These are phyloP conservation scores for Hygrocybe coccinea DNA, from an alignment of 768 basidiomycete genomes.

Conservation along the genomic window DNA sequence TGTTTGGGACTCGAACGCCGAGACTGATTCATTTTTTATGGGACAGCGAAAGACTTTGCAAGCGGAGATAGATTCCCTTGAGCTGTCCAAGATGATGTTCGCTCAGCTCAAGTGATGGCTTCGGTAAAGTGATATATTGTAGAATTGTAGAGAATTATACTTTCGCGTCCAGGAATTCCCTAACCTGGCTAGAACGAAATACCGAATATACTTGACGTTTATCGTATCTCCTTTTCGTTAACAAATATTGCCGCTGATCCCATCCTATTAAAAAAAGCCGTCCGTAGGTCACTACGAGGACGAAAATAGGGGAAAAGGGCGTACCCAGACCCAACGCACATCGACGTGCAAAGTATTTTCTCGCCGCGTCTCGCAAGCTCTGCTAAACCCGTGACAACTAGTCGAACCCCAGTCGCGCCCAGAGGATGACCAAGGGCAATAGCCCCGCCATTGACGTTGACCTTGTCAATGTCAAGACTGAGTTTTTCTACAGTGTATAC, in stretches of 20 bases:
- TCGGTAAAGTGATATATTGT: no score
- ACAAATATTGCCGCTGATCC: conserved; percentile 79
- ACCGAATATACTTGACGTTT: no score
- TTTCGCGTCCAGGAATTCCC: neutral
- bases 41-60: conserved; percentile 68
- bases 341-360: conserved; percentile 73
- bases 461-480: conserved; percentile 22
- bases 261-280: conserved; percentile 45
- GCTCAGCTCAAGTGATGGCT: conserved; percentile 48
- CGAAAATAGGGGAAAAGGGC: neutral
- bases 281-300: neutral
- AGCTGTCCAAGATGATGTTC: conserved; percentile 73
- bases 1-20: conserved; percentile 3
- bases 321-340: conserved; percentile 63
- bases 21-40: conserved; percentile 4
- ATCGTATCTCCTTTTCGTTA: conserved; percentile 46
- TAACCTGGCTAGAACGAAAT: no score
- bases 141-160: no score
- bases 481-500: conserved; percentile 78
- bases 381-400: conserved; percentile 83
- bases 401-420: conserved; percentile 84
- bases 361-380: conserved; percentile 68
- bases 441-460: conserved; percentile 63
- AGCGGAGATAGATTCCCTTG: conserved; percentile 72
- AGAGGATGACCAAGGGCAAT: conserved; percentile 81